phyloP scores from a whole-genome alignment of 2,329 filamentous ascomycete genomes.

The Alternaria ventricosa region DNA sequence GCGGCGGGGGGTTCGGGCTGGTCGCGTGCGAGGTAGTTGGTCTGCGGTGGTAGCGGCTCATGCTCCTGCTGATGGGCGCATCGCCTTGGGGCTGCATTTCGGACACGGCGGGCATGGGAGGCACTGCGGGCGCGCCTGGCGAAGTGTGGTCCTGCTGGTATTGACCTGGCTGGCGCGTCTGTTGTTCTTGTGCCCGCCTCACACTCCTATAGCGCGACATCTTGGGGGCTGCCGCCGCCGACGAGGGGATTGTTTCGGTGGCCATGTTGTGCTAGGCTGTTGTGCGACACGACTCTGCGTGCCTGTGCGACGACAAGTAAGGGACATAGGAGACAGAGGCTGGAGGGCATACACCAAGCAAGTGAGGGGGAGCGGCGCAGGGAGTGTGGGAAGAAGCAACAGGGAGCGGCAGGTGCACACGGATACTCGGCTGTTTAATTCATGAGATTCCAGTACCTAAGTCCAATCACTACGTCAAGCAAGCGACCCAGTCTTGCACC shows the following conservation, averaged over 20 bases:
- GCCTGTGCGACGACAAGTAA: constrained; percentile 26
- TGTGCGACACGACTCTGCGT: constrained; percentile 30
- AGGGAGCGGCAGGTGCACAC: constrained; percentile 28
- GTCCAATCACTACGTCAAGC: constrained; percentile 16
- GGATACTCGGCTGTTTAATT: constrained; percentile 26
- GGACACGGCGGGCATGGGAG: constrained; percentile 34
- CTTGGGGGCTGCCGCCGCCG: constrained; percentile 47
- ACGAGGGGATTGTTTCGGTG: constrained; percentile 35
- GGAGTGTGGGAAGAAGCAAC: constrained; percentile 8
- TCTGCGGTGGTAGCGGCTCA: constrained; percentile 51
- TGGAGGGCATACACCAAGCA: constrained; percentile 8
- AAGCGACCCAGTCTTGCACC: constrained; percentile 1
- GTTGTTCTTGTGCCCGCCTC: constrained; percentile 53
- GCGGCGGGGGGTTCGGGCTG: constrained; percentile 30
- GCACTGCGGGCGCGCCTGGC: constrained; percentile 17
- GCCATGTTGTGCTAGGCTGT: constrained; percentile 39
- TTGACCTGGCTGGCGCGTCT: constrained; percentile 15
- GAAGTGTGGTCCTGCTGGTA: constrained; percentile 22
- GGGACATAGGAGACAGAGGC: constrained; percentile 16
- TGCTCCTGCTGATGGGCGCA: constrained; percentile 44
- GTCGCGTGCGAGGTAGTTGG: constrained; percentile 36
- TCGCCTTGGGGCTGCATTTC: constrained; percentile 28
- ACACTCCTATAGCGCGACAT: constrained; percentile 67
- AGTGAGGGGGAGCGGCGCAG: constrained; percentile 16
- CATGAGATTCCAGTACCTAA: constrained; percentile 18